These are phyloP conservation scores for Metschnikowia chrysomelidarum DNA, from an alignment of 805 yeast species.

Conservation along the genomic window DNA sequence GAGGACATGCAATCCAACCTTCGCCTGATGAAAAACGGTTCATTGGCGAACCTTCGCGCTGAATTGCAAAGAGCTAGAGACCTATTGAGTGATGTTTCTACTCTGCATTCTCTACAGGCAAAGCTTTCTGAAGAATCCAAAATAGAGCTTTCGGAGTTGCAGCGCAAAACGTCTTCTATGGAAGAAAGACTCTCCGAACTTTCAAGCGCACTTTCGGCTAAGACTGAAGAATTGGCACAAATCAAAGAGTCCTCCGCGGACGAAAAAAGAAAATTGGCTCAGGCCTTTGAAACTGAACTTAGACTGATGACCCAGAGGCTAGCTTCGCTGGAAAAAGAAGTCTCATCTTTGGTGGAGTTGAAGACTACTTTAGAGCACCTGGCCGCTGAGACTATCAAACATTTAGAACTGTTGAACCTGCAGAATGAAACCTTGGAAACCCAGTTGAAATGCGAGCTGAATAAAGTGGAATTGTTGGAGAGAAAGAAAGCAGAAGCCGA, in stretches of 20 bases:
- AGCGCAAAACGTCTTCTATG: background rate
- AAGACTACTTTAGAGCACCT: background rate
- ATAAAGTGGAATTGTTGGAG: background rate
- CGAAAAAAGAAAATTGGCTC: constrained; percentile 1
- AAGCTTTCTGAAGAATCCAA: background rate
- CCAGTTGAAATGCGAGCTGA: background rate
- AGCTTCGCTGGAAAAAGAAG: background rate
- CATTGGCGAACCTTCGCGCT: background rate
- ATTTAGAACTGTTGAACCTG: too few relatives aligned
- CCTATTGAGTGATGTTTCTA: constrained; percentile 1
- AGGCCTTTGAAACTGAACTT: constrained; percentile 1
- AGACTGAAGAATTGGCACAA: background rate
- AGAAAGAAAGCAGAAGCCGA: background rate
- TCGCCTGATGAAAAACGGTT: background rate
- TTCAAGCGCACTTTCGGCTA: background rate
- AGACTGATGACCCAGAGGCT: background rate
- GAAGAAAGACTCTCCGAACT: constrained; percentile 1
- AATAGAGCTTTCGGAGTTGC: background rate
- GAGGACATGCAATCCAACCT: constrained; percentile 1
- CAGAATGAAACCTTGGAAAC: background rate
- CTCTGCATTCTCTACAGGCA: background rate
- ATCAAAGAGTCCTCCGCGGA: background rate
- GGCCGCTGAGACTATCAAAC: too few relatives aligned
- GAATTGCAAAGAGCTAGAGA: constrained; percentile 3
- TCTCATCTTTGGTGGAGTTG: background rate